These are phyloP conservation scores for Silene vulgaris DNA, from an alignment of 179 eudicot genomes.

Conservation along the genomic window DNA sequence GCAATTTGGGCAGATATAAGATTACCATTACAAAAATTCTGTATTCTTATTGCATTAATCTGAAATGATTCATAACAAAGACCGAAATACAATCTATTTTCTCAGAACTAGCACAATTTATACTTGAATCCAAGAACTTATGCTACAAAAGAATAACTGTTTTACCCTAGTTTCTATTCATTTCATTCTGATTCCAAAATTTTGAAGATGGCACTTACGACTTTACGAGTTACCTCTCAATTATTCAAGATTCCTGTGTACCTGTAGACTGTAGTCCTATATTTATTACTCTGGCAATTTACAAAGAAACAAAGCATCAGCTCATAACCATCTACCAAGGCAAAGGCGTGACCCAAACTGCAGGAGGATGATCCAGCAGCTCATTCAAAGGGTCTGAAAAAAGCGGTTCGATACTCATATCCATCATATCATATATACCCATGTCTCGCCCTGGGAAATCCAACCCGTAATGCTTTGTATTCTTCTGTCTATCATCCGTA, in stretches of 20 bases:
- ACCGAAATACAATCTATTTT: background rate
- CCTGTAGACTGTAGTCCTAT: too few species aligned
- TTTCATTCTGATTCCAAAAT: background rate
- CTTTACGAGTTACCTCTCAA: too few species aligned
- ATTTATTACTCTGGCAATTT: too few species aligned
- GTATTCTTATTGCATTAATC: too few species aligned
- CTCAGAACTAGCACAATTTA: background rate
- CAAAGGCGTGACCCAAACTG: constrained; percentile 25
- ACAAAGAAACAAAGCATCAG: background rate
- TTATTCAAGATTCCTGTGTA: background rate
- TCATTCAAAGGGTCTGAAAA: constrained; percentile 21
- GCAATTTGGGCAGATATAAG: too few species aligned
- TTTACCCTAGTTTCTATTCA: background rate
- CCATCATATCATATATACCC: constrained; percentile 24
- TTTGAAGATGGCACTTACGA: background rate
- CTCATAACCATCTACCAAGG: constrained; percentile 21
- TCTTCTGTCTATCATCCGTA: constrained; percentile 29
- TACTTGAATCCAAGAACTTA: background rate
- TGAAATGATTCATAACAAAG: too few species aligned
- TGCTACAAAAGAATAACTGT: background rate
- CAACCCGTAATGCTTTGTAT: constrained; percentile 25
- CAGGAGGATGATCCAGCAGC: constrained; percentile 13
- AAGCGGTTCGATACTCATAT: constrained; percentile 22
- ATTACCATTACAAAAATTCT: background rate
- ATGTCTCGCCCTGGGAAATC: constrained; percentile 24